A percentile compares a stretch with the other conserved stretches of the same genome.
Conservation (phyloP, 768 basidiomycete species). For the Porpolomopsis calyptriformis region DNA sequence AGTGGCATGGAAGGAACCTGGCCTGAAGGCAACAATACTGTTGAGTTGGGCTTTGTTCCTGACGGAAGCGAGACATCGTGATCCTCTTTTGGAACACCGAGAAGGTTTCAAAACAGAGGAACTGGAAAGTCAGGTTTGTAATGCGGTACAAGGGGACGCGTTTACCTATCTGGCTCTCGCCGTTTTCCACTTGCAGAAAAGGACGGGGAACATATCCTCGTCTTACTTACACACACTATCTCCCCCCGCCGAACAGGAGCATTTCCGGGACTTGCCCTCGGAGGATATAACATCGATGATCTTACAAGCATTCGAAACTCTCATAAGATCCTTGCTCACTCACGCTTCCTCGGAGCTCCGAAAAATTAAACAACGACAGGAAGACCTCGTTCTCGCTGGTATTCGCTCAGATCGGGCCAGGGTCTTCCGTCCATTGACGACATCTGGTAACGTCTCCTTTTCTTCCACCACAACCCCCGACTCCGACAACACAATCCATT, state of each 20-base stretch:
- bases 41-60: slow-evolving; percentile 85
- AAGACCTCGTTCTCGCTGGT: slow-evolving; percentile 65
- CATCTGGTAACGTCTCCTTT: slow-evolving; percentile 35
- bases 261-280: slow-evolving; percentile 34
- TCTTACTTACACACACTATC: slow-evolving; percentile 26
- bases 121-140: slow-evolving; percentile 72
- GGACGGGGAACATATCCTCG: slow-evolving; percentile 25
- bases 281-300: slow-evolving; percentile 45
- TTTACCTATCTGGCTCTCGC: slow-evolving; percentile 62
- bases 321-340: slow-evolving; percentile 60
- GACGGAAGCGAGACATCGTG: slow-evolving; percentile 61
- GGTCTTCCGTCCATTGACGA: slow-evolving; percentile 8
- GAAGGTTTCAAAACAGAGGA: slow-evolving; percentile 66
- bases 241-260: slow-evolving; percentile 30
- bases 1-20: slow-evolving; percentile 56
- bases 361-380: slow-evolving; percentile 83
- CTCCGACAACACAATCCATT: slow-evolving; percentile 23
- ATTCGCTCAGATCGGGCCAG: slow-evolving; percentile 55
- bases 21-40: slow-evolving; percentile 61
- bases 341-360: slow-evolving; percentile 73
- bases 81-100: slow-evolving; percentile 51
- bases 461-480: slow-evolving; percentile 33
- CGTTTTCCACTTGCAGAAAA: slow-evolving; percentile 46
- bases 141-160: slow-evolving; percentile 72
- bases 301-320: slow-evolving; percentile 55